A percentile compares a stretch with the other conserved stretches of the same genome.
Evolutionary conservation across 352 stramenopile species (phyloP).

Genomic region (Phytophthora citrophthora): DNA sequence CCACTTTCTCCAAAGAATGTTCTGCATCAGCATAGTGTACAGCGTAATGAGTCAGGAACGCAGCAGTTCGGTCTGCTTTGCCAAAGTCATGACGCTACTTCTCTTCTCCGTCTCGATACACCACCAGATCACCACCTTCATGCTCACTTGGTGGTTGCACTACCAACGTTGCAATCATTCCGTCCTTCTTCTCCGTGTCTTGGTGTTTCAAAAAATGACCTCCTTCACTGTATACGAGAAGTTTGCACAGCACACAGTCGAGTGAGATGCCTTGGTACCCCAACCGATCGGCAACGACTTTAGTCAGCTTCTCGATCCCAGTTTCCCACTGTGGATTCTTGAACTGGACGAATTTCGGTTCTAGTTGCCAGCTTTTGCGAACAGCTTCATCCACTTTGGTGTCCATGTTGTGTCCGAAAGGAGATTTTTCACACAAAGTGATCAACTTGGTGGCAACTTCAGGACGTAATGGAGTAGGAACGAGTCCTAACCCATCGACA

Average conservation of each 20-base stretch:
- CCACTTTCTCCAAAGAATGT: conserved; percentile 28
- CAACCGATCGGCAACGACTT: conserved; percentile 5
- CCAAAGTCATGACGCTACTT: conserved; percentile 28
- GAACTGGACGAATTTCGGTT: conserved; percentile 10
- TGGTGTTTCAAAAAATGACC: conserved; percentile 50
- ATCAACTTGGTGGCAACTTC: conserved; percentile 13
- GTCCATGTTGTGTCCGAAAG: conserved; percentile 15
- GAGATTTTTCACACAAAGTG: conserved; percentile 33
- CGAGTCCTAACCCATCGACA: conserved; percentile 5
- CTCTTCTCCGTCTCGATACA: conserved; percentile 14
- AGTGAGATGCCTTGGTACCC: conserved; percentile 24
- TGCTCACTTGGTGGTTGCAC: conserved; percentile 37
- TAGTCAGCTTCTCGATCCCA: conserved; percentile 13
- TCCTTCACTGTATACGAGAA: conserved; percentile 54
- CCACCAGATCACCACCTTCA: conserved; percentile 29
- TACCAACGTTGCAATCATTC: conserved; percentile 58
- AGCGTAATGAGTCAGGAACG: conserved; percentile 24
- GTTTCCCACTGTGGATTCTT: conserved; percentile 15
- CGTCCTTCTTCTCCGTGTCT: conserved; percentile 59
- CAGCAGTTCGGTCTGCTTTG: conserved; percentile 14
- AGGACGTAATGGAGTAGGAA: conserved; percentile 12
- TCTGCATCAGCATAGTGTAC: conserved; percentile 35
- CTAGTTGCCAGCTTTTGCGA: conserved; percentile 30
- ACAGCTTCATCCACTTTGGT: conserved; percentile 29
- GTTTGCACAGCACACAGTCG: conserved; percentile 43